These are phyloP conservation scores for Friedmanniomyces simplex DNA, from an alignment of 495 filamentous ascomycete species.

Conservation along the genomic window DNA sequence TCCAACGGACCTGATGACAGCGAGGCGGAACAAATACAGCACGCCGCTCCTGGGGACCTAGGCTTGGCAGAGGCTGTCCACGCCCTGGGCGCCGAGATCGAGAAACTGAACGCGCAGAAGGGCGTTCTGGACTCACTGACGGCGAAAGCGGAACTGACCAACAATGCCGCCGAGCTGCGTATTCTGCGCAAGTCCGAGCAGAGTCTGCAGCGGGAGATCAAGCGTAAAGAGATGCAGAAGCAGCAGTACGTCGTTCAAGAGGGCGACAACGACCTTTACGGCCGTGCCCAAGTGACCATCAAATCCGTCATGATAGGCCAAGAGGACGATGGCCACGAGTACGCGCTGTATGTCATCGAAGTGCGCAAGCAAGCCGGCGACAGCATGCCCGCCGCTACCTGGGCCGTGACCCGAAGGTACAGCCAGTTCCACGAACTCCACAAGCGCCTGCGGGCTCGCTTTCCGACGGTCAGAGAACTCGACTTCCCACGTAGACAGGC, in stretches of 20 bases:
- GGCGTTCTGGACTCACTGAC: slow-evolving; percentile 84
- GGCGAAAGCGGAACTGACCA: slow-evolving; percentile 90
- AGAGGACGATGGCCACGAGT: slow-evolving; percentile 88
- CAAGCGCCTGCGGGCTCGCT: slow-evolving; percentile 71
- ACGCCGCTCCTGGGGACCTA: slow-evolving; percentile 91
- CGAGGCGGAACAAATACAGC: slow-evolving; percentile 74
- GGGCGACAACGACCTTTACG: slow-evolving; percentile 94
- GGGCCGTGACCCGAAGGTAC: slow-evolving; percentile 47
- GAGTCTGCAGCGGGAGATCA: slow-evolving; percentile 82
- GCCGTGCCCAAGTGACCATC: slow-evolving; percentile 78
- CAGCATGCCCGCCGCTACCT: slow-evolving; percentile 36
- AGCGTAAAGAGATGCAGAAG: slow-evolving; percentile 87
- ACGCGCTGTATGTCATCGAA: slow-evolving; percentile 85
- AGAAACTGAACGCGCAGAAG: slow-evolving; percentile 78
- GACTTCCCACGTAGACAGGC: slow-evolving; percentile 87
- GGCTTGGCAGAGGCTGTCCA: slow-evolving; percentile 89
- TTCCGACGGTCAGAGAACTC: slow-evolving; percentile 74
- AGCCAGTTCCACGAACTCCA: slow-evolving; percentile 96
- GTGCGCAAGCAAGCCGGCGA: slow-evolving; percentile 79
- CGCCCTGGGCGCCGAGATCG: slow-evolving; percentile 73
- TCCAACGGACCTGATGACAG: slow-evolving; percentile 37
- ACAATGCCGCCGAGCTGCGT: slow-evolving; percentile 84
- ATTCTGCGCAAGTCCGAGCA: slow-evolving; percentile 91
- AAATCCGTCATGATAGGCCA: slow-evolving; percentile 83
- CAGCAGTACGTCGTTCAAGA: slow-evolving; percentile 97